Base-by-base conservation (phyloP, 2,329 filamentous ascomycete genomes). In the Geosmithia flava region DNA sequence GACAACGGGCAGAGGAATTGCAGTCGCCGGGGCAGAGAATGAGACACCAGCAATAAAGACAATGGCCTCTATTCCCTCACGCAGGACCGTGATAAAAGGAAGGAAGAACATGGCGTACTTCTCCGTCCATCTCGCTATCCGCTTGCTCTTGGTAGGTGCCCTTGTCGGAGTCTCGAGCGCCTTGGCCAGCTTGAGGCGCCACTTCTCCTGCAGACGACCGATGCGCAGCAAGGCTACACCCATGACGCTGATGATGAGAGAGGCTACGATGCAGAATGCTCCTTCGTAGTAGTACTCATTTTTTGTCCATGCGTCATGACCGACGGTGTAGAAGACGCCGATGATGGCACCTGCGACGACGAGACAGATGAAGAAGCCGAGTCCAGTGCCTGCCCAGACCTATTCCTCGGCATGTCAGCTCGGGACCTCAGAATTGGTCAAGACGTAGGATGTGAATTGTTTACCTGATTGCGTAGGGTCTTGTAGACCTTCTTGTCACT, bases 91-190 rank as follows among this genome's bases (percentile, higher is more conserved):
- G 60, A 95, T 74, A 64, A 95, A 94, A 1, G 89, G 89, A 48
- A 95, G 69, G 44, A 87, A 65, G 62, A 94, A 93, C 84, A 95
- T 88, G 58, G 82, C 80, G 59, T 95, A 93, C 62, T 85, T 88
- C 62, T 90, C 83, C 19, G 72, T 65, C 67, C 78, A 85, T 48
- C 69, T 66, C 65, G 84, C 84, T 52, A 89, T 46, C 58, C 69
- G 68, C 20, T 59, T 59, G 3, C 59, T 60, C 23, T 63, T 59
- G 30, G 66, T 66, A 15, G 75, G 68, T 16, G 74, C 69, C 42
- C 61, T 62, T 50, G 70, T 53, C 10, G 72, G 68, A 1, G 58
- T 60, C 54, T 85, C 79, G 30, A 93, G 66, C 2, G 85, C 79
- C 56, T 77, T 78, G 19, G 82, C 78, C 23, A 95, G 78, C 76